Base-by-base conservation (phyloP, 805 yeast species). In the Nakazawaea ambrosiae region DNA sequence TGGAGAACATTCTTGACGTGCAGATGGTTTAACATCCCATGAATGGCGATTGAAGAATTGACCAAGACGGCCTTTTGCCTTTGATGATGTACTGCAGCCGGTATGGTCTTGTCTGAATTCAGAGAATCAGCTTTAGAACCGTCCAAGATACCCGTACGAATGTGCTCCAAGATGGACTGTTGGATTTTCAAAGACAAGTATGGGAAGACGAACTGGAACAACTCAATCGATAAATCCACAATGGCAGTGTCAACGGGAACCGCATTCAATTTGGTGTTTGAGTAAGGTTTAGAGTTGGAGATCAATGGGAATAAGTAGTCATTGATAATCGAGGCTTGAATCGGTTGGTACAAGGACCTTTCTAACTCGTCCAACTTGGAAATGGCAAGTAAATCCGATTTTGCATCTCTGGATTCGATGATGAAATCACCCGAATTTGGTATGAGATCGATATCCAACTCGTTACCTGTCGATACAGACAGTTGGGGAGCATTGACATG, bases 101-200 rank as follows among this genome's bases (percentile, higher is more conserved):
- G n/a, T n/a, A n/a, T n/a, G 3, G 27, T 43, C 11, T 22, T 8
- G 11, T 22, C 25, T 6, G 16, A 26, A n/a, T 26, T n/a, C 15
- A 10, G 28, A 26, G n/a, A 8, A 6, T 26, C 28, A 10, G 6
- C 15, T 26, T 6, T 14, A 10, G 10, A 8, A 8, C 7, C 12
- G 18, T 28, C 31, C 6, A 14, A 70, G 65, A 3, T 29, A n/a
- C 37, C 27, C 3, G 80, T 64, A 45, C 88, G 70, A 44, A 92
- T 58, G 37, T 79, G 84, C 49, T 90, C 97, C 16, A 92, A 57
- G n/a, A 92, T 66, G 1, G 97, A 87, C 41, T 81, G 79, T 50
- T 90, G 97, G 37, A 92, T 82, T 44, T 86, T 84, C 4, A 75
- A 59, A 6, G 89, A 75, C 46, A 90, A 70, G 41, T 68, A 64